Conservation (phyloP, 2,329 filamentous ascomycete genomes). For the Fusarium praegraminearum region DNA sequence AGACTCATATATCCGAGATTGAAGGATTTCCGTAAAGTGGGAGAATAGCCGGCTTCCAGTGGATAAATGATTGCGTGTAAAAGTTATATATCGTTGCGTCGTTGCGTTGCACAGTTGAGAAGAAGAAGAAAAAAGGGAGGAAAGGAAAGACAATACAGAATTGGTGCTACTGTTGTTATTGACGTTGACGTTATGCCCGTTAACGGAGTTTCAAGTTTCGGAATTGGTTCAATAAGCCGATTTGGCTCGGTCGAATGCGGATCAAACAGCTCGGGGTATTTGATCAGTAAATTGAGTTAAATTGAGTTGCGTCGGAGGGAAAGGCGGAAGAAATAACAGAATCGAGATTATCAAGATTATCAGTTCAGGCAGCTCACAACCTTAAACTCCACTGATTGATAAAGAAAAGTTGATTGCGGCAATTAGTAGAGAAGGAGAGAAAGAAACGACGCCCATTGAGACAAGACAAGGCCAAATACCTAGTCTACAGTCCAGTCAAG, state of each 20-base stretch:
- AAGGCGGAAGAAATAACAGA: neutral
- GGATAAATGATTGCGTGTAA: constrained; percentile 14
- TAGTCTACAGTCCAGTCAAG: neutral
- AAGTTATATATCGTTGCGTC: neutral
- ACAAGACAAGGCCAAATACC: neutral
- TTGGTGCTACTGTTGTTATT: constrained; percentile 25
- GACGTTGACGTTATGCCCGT: constrained; percentile 37
- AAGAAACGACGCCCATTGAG: constrained; percentile 8
- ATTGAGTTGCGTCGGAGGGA: neutral
- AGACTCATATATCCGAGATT: constrained; percentile 50
- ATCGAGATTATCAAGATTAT: constrained; percentile 40
- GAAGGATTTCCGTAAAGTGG: constrained; percentile 34
- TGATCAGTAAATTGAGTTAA: neutral
- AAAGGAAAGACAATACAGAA: constrained; percentile 1
- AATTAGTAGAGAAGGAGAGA: constrained; percentile 37
- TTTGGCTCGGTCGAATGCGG: constrained; percentile 40
- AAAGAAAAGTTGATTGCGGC: constrained; percentile 32
- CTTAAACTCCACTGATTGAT: constrained; percentile 28
- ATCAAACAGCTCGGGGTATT: constrained; percentile 1
- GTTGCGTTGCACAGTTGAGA: neutral
- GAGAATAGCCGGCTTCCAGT: constrained; percentile 17
- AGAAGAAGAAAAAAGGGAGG: neutral
- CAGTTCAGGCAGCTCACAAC: constrained; percentile 7
- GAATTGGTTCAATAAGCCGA: constrained; percentile 37
- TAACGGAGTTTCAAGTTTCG: constrained; percentile 44